These are phyloP conservation scores for Colletotrichum sp. DNA, from an alignment of 2,329 filamentous ascomycete genomes.

Conservation along the genomic window DNA sequence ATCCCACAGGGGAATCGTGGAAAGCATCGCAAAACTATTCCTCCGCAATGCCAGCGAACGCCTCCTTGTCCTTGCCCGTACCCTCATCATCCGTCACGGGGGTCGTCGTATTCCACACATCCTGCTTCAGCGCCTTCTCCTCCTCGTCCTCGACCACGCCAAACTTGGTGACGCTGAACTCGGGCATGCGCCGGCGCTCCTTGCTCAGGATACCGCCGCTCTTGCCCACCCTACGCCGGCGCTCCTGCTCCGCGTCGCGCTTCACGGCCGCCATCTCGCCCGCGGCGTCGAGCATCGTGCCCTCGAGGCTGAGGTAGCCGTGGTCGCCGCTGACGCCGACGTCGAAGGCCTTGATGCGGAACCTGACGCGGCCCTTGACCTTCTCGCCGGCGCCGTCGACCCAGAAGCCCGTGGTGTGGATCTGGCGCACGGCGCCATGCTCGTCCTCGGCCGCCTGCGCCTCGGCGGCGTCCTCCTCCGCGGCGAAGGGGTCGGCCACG, in stretches of 20 bases:
- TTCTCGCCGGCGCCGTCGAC: conserved; percentile 72
- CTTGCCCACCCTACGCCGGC: conserved; percentile 33
- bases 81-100: conserved; percentile 7
- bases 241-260: conserved; percentile 55
- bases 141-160: conserved; percentile 51
- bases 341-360: conserved; percentile 86
- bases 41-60: conserved; percentile 19
- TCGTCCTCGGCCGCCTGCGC: conserved; percentile 49
- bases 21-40: background rate
- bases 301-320: conserved; percentile 85
- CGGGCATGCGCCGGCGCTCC: conserved; percentile 47
- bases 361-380: conserved; percentile 73
- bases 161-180: conserved; percentile 64
- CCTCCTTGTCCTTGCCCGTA: background rate
- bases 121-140: conserved; percentile 28
- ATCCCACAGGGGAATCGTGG: background rate
- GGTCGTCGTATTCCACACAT: conserved; percentile 23
- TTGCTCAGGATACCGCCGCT: conserved; percentile 21
- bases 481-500: conserved; percentile 31
- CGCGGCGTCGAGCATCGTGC: conserved; percentile 77
- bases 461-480: conserved; percentile 38
- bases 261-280: conserved; percentile 64
- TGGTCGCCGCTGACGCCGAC: conserved; percentile 76
- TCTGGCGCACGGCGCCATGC: conserved; percentile 57
- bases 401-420: conserved; percentile 74